Evolutionary conservation across 2,329 filamentous ascomycete genomes (phyloP).

Genomic region (Emergomyces orientalis): DNA sequence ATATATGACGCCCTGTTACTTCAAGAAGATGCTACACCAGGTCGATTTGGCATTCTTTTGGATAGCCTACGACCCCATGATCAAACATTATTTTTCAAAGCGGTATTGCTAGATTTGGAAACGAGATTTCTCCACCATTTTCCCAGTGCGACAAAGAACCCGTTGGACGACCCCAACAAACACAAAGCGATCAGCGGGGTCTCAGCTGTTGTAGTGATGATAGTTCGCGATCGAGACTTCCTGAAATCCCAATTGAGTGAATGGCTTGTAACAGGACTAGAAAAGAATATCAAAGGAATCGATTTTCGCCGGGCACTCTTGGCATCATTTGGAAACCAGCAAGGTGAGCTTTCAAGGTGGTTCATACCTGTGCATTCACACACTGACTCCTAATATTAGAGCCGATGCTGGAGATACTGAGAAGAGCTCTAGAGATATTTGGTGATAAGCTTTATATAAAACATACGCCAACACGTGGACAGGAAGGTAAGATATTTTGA

Average conservation of each 20-base stretch:
- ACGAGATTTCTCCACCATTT: constrained; percentile 30
- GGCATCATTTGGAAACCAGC: constrained; percentile 47
- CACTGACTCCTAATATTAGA: constrained; percentile 24
- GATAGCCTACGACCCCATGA: constrained; percentile 39
- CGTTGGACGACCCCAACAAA: constrained; percentile 7
- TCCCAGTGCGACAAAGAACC: constrained; percentile 9
- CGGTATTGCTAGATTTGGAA: constrained; percentile 37
- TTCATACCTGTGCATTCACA: background rate
- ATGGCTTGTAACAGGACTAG: constrained; percentile 58
- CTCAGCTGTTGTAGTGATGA: constrained; percentile 46
- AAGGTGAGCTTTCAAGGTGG: constrained; percentile 28
- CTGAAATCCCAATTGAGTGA: constrained; percentile 48
- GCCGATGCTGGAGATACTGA: constrained; percentile 36
- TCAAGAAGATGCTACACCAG: constrained; percentile 20
- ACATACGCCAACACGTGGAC: constrained; percentile 72
- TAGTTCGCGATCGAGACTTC: constrained; percentile 42
- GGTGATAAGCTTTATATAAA: constrained; percentile 80
- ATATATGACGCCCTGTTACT: constrained; percentile 34
- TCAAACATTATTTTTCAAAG: constrained; percentile 39
- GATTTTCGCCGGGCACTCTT: constrained; percentile 59
- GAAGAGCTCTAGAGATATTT: constrained; percentile 60
- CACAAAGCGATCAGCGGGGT: constrained; percentile 44
- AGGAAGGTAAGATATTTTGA: constrained; percentile 58
- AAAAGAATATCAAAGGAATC: constrained; percentile 56
- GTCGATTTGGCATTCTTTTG: constrained; percentile 33